Evolutionary conservation across 805 yeast species (phyloP).

Genomic region (Pichia thaimueangensis): DNA sequence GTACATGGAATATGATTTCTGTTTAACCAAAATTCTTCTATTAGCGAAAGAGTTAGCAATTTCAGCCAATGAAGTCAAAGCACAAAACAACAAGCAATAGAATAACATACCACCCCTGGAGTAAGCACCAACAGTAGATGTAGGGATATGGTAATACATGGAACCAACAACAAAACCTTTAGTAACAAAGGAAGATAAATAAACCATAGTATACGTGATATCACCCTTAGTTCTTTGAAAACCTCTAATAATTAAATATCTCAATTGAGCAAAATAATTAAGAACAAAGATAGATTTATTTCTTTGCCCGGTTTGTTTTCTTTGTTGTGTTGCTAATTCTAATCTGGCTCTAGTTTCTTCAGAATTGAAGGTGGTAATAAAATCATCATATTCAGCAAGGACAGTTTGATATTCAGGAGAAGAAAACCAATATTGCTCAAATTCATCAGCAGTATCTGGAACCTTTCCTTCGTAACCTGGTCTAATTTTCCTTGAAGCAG

Average conservation of each 20-base stretch:
- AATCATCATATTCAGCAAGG: constrained; percentile 34
- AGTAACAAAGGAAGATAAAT: constrained; percentile 46
- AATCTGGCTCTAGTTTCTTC: constrained; percentile 36
- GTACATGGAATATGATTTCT: constrained; percentile 56
- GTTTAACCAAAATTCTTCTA: constrained; percentile 58
- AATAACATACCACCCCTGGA: constrained; percentile 59
- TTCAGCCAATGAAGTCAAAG: constrained; percentile 58
- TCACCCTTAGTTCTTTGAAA: constrained; percentile 55
- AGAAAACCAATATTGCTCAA: constrained; percentile 51
- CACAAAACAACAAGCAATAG: constrained; percentile 54
- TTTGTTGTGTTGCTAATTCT: constrained; percentile 34
- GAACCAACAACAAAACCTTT: constrained; percentile 60
- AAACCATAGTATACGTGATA: constrained; percentile 48
- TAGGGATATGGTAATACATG: constrained; percentile 46
- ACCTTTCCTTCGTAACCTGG: constrained; percentile 50
- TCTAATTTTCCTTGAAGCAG: constrained; percentile 45
- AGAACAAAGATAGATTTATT: constrained; percentile 32
- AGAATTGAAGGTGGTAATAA: constrained; percentile 31
- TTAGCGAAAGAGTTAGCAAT: constrained; percentile 53
- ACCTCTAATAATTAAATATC: constrained; percentile 49
- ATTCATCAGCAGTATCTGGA: constrained; percentile 52
- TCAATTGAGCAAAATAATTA: constrained; percentile 44
- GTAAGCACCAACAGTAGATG: constrained; percentile 49
- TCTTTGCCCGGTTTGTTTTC: constrained; percentile 35
- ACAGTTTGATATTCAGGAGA: constrained; percentile 47